phyloP scores from a whole-genome alignment of 352 stramenopile genomes.

The Elongisporangium anandrum region DNA sequence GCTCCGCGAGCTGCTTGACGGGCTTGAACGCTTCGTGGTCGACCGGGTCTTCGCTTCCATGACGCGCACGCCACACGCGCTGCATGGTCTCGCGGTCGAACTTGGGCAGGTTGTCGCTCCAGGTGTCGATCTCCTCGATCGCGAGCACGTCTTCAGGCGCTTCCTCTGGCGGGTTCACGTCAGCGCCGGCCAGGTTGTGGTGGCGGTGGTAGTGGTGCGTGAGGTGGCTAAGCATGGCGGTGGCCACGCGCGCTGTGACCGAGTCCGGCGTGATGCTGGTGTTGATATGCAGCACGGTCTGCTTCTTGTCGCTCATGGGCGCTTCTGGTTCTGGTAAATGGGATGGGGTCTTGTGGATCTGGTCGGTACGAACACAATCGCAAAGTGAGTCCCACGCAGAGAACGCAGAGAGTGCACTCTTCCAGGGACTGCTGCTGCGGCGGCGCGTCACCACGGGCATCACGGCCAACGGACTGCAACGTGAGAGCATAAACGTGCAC shows the following conservation, averaged over 20 bases:
- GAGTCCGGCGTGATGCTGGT: constrained; percentile 70
- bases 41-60: constrained; percentile 49
- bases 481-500: neutral
- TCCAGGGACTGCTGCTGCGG: neutral
- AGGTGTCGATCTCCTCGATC: constrained; percentile 69
- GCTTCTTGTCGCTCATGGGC: constrained; percentile 26
- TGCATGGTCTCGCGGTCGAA: constrained; percentile 73
- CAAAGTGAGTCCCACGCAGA: neutral
- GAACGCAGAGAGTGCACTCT: neutral
- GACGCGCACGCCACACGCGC: constrained; percentile 59
- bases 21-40: constrained; percentile 57
- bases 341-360: neutral
- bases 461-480: neutral
- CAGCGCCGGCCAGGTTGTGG: constrained; percentile 17
- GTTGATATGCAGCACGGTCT: constrained; percentile 78
- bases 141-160: constrained; percentile 48
- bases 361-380: neutral
- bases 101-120: constrained; percentile 51
- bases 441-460: neutral
- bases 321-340: neutral
- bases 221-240: constrained; percentile 61
- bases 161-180: constrained; percentile 9
- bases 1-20: constrained; percentile 55
- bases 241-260: constrained; percentile 60
- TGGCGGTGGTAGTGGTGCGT: constrained; percentile 72